phyloP scores from a whole-genome alignment of 1,284 basidiomycete genomes.

The Trametes hirsuta region DNA sequence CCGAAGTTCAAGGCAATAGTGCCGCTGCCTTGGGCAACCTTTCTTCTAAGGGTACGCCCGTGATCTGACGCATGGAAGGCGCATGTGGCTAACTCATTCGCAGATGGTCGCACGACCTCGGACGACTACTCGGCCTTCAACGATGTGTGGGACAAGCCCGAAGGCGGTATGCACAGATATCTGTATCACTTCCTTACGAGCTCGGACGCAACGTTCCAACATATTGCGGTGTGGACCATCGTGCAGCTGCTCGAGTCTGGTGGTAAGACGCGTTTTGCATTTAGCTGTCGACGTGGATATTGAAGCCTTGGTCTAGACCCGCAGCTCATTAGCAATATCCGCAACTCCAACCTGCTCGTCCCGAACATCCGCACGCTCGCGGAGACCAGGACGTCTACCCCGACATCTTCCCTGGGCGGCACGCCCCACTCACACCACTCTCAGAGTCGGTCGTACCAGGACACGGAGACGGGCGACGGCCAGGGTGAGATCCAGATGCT shows the following conservation, averaged over 20 bases:
- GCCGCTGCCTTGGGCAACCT: constrained; percentile 98
- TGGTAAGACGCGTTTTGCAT: constrained; percentile 47
- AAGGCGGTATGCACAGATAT: constrained; percentile 96
- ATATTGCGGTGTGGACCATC: constrained; percentile 99
- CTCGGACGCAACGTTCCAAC: constrained; percentile 98
- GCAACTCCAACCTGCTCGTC: constrained; percentile 77
- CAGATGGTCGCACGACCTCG: constrained; percentile 76
- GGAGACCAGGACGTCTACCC: constrained; percentile 71
- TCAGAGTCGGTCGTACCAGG: constrained; percentile 69
- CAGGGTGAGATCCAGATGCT: constrained; percentile 88
- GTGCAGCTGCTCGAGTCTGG: constrained; percentile 96
- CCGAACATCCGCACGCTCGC: constrained; percentile 86
- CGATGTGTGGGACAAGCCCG: constrained; percentile 97
- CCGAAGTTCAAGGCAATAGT: constrained; percentile 98
- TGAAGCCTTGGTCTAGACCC: constrained; percentile 57
- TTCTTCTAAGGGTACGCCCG: constrained; percentile 85
- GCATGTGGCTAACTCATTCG: constrained; percentile 38
- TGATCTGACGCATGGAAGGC: not conserved
- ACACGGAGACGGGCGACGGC: constrained; percentile 82
- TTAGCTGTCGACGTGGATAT: not conserved
- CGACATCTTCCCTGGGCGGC: constrained; percentile 67
- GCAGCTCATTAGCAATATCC: constrained; percentile 89
- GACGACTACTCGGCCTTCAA: constrained; percentile 99
- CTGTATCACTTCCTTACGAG: constrained; percentile 94
- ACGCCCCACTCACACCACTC: constrained; percentile 78